Base-by-base conservation (phyloP, 2,329 filamentous ascomycete species). In the Samsoniella hepiali region DNA sequence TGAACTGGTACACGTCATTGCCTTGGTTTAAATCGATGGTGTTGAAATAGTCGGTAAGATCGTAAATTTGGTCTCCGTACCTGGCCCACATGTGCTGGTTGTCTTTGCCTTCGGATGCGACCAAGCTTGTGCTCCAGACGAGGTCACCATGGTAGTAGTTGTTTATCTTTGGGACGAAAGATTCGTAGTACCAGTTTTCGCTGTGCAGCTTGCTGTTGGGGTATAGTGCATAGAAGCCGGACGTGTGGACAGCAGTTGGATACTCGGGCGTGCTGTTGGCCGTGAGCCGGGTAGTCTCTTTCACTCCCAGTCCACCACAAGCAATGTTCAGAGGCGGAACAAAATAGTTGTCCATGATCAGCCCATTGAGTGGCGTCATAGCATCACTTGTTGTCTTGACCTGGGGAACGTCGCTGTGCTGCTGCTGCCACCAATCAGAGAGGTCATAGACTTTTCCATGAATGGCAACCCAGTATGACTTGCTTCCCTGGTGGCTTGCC, bases 381-480 rank as follows among this genome's bases (percentile, higher is more conserved):
- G 81, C 76, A 1, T 82, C 78, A 4, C 78, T 80, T 1, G 81
- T 83, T 0, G 87, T 89, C 64, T 88, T 80, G 58, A 84, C 86
- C 55, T 75, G 76, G 0, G 69, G 32, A 10, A 78, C 87, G 71
- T 96, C 92, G 72, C 91, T 94, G 78, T 99, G 95, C 63, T 96
- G 86, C 29, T 84, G 77, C 71, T 84, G 91, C 87, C 89, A 97
- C 74, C 96, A 99, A 63, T 93, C 91, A 60, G 88, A 86, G 51
- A 99, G 86, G 71, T 99, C 95, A 77, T 98, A 99, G 38, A 98
- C 94, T 49, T 87, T 87, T 66, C 95, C 95, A 63, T 88, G 89
- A 68, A 96, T 88, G 69, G 90, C 92, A 70, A 98, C 94, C 79
- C 84, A 99, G 74, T 88, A 97, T 72, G 97, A 90, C 63, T 87